Evolutionary conservation across 139 green algal genomes (phyloP).

Genomic region (Picochlorum costavermella): DNA sequence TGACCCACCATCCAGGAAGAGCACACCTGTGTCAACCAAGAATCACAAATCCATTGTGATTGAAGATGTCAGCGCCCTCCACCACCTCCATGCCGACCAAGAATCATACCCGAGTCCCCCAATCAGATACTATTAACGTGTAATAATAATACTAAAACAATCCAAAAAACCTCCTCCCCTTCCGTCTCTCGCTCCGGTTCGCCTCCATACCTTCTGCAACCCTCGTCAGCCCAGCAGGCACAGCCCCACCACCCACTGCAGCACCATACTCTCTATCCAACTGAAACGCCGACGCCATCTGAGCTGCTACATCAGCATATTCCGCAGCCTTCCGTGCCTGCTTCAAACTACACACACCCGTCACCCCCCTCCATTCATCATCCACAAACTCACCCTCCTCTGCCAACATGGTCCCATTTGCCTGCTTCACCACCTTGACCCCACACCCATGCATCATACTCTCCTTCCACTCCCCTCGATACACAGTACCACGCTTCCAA

Average conservation of each 20-base stretch:
- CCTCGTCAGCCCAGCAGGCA: too few species aligned
- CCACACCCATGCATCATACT: conserved; percentile 62
- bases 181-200: too few species aligned
- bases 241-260: too few species aligned
- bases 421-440: conserved; percentile 40
- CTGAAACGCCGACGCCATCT: conserved; percentile 38
- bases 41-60: not conserved
- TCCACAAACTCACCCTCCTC: conserved; percentile 53
- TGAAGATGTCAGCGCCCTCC: not conserved
- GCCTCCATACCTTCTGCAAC: too few species aligned
- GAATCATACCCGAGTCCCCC: too few species aligned
- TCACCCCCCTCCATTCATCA: conserved; percentile 42
- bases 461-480: conserved; percentile 54
- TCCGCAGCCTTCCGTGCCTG: conserved; percentile 34
- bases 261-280: conserved; percentile 1
- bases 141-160: too few species aligned
- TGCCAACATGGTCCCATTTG: conserved; percentile 17
- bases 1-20: not conserved
- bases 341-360: conserved; percentile 39
- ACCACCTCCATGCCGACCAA: not conserved
- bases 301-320: conserved; percentile 52
- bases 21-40: not conserved
- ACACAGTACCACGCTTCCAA: conserved; percentile 48
- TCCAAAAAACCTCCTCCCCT: too few species aligned
- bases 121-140: too few species aligned